A percentile compares a stretch with the other conserved stretches of the same genome.
Conservation (phyloP, 2,329 filamentous ascomycete genomes). For the Tolypocladium endophyticum region DNA sequence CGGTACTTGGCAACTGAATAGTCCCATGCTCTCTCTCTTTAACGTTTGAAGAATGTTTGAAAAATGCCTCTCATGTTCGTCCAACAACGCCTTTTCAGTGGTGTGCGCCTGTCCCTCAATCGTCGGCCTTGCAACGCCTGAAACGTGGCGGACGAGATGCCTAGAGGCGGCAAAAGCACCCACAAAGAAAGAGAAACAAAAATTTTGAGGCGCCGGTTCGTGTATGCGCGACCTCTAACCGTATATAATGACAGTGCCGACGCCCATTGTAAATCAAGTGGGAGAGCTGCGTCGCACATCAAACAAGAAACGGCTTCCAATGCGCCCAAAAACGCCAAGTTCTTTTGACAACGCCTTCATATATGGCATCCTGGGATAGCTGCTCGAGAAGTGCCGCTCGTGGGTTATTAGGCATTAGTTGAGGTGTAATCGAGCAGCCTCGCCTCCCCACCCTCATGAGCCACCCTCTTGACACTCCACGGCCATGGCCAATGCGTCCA, state of each 20-base stretch:
- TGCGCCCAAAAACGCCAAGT: neutral
- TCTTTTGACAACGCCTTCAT: neutral
- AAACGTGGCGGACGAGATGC: neutral
- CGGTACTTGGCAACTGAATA: neutral
- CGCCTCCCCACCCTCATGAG: neutral
- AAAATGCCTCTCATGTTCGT: neutral
- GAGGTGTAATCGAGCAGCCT: neutral
- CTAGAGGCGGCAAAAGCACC: neutral
- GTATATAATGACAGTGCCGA: neutral
- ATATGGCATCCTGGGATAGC: neutral
- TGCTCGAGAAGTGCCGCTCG: neutral
- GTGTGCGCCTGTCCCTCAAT: neutral
- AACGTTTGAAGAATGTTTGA: neutral
- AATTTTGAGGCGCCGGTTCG: constrained; percentile 3
- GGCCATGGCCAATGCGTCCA: constrained; percentile 44
- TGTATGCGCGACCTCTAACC: constrained; percentile 1
- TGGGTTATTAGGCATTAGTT: neutral
- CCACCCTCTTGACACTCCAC: constrained; percentile 39
- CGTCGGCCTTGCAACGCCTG: too few relatives aligned
- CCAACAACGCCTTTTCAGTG: neutral
- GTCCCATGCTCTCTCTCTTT: neutral
- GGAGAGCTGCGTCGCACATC: neutral
- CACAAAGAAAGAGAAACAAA: neutral
- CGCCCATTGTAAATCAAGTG: neutral
- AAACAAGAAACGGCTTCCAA: neutral